Percentiles rank a stretch among this genome's conserved stretches.
phyloP scores from a whole-genome alignment of 2,329 filamentous ascomycete species.

The Madurella mycetomatis region DNA sequence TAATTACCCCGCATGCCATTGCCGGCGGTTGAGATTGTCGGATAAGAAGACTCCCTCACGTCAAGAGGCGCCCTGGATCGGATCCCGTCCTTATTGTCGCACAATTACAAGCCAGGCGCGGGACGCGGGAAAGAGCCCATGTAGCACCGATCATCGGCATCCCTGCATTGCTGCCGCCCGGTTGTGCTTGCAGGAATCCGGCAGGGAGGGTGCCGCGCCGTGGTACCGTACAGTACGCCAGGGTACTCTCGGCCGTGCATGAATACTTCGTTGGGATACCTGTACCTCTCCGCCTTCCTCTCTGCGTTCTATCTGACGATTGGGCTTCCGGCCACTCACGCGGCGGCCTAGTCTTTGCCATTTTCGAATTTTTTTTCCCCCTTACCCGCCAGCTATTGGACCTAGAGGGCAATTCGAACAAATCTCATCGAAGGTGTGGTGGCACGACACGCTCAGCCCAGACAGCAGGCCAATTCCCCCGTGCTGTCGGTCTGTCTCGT shows the following conservation, averaged over 20 bases:
- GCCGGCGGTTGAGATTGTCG: no score
- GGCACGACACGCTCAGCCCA: conserved; percentile 24
- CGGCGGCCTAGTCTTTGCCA: background rate
- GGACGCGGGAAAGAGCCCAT: background rate
- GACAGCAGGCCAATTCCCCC: conserved; percentile 24
- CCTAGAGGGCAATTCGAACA: conserved; percentile 15
- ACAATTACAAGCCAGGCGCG: background rate
- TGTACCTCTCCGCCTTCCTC: conserved; percentile 15
- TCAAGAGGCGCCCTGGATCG: background rate
- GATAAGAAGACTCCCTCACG: no score
- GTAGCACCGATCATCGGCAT: background rate
- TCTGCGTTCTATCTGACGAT: conserved; percentile 18
- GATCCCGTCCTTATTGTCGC: background rate
- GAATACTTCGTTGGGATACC: conserved; percentile 22
- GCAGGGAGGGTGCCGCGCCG: background rate
- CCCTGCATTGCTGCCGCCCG: conserved; percentile 14
- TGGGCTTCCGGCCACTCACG: conserved; percentile 20
- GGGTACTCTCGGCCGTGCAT: conserved; percentile 24
- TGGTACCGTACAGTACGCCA: conserved; percentile 7
- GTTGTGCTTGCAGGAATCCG: conserved; percentile 18
- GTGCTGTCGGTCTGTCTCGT: conserved; percentile 15
- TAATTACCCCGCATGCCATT: background rate
- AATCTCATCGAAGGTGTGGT: conserved; percentile 24
- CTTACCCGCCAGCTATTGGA: conserved; percentile 10
- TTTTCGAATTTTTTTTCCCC: background rate